Percentiles rank a stretch among this genome's conserved stretches.
These are phyloP conservation scores for Thelonectria olida DNA, from an alignment of 2,329 filamentous ascomycete species.

Conservation along the genomic window DNA sequence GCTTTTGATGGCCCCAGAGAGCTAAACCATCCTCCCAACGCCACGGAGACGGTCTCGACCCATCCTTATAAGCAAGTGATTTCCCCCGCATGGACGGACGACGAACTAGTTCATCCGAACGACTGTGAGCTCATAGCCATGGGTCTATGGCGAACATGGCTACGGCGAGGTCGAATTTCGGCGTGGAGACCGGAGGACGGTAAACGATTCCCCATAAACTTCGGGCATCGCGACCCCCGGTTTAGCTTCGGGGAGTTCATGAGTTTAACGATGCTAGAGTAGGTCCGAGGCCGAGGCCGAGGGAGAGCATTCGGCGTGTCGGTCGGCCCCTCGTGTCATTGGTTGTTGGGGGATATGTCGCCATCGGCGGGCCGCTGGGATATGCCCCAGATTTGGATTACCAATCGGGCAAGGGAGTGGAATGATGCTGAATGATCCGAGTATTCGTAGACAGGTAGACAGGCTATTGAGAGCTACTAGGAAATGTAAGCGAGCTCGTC, in stretches of 20 bases:
- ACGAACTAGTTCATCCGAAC: neutral
- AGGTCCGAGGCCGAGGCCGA: neutral
- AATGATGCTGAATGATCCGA: neutral
- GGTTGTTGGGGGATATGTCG: neutral
- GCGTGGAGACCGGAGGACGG: conserved; percentile 3
- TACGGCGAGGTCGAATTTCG: conserved; percentile 9
- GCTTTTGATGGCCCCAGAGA: neutral
- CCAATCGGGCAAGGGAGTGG: neutral
- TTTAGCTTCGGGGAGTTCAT: conserved; percentile 6
- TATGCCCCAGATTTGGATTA: neutral
- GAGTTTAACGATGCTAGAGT: neutral
- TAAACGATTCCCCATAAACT: neutral
- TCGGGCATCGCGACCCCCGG: conserved; percentile 26
- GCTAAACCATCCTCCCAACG: too few species aligned
- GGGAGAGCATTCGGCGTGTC: conserved; percentile 19
- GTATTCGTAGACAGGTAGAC: neutral
- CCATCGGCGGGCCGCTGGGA: neutral
- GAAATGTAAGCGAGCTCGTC: too few species aligned
- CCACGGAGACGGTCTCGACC: neutral
- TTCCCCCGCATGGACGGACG: neutral
- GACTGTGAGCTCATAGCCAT: conserved; percentile 19
- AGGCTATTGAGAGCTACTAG: neutral
- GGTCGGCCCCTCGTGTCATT: conserved; percentile 20
- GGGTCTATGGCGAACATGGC: conserved; percentile 19
- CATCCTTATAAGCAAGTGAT: conserved; percentile 7